Conservation (phyloP, 1,284 basidiomycete species). For the Ceratobasidium sp. region DNA sequence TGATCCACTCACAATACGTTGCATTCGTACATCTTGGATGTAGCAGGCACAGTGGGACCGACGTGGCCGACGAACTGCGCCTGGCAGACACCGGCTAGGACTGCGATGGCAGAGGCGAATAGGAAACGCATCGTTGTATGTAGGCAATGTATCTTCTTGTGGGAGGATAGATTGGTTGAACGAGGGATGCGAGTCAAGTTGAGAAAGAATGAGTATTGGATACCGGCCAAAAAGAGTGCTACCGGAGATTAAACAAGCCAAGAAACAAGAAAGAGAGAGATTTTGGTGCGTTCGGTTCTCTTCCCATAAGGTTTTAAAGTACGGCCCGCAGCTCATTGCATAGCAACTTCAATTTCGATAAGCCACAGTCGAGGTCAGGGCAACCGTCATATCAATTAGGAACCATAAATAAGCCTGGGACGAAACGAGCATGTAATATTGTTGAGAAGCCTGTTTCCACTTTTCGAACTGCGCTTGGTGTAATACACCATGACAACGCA, state of each 20-base stretch:
- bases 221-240: conserved; percentile 29
- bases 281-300: neutral
- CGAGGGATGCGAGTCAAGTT: neutral
- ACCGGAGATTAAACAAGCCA: conserved; percentile 26
- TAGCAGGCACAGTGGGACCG: conserved; percentile 27
- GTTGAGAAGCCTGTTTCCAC: neutral
- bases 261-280: neutral
- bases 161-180: neutral
- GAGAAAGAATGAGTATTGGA: conserved; percentile 1
- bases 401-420: neutral
- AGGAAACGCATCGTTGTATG: conserved; percentile 6
- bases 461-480: neutral
- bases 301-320: neutral
- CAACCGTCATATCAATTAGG: conserved; percentile 4
- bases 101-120: conserved; percentile 8
- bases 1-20: conserved; percentile 24
- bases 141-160: neutral
- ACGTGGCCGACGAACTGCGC: conserved; percentile 33
- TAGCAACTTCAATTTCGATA: conserved; percentile 17
- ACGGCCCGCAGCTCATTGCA: neutral
- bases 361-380: neutral
- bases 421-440: conserved; percentile 23
- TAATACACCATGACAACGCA: neutral
- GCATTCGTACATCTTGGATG: conserved; percentile 40
- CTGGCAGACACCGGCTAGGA: conserved; percentile 33